Evolutionary conservation across 2,329 filamentous ascomycete species (phyloP), one percentile per base, ranked within the genome.

Genomic region (Blumeria hordei): DNA sequence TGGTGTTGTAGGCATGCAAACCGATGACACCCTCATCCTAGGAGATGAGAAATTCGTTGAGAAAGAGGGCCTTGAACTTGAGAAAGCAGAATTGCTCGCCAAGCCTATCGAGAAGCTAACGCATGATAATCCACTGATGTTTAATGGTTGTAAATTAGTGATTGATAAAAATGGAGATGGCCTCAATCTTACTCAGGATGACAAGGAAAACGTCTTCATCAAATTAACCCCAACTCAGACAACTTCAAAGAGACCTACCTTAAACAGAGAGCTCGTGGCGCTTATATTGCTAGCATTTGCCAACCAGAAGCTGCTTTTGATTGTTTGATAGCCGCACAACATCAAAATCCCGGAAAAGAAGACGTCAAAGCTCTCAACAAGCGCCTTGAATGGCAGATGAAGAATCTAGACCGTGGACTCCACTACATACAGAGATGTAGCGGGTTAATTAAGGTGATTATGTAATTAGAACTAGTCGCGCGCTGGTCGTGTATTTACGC

Each of bases 1-100:
- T 52, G 54, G 54, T 7, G 18, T 55, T 39, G 45, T 55, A 21
- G 54, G 54, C 12, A 32, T 55, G 32, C 54, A 55, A 37, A 55
- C 54, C 12, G 44, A 55, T 21, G 54, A 53, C 44, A 55, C 47
- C 18, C 45, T 53, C n/a, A 41, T 55, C 47, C 21, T 52, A n/a
- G 54, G 45, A 14, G 37, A 55, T 16, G 12, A 52, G 8, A 28
- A 41, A 16, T 55, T 55, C 21, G 32, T 50, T 33, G 3, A 37
- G 8, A 32, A 18, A 32, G 54, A 55, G 16, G 18, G 36, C 14
- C 12, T 43, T 44, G 36, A 52, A 43, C 47, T 55, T 33, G n/a
- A 16, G 11, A 53, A 51, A 34, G 54, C 54, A 12, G 21, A 44
- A 32, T 34, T 55, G n/a, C 16, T 53, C 16, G 47, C 54, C 16